phyloP scores from a whole-genome alignment of 805 yeast genomes.

The Brettanomyces bruxellensis region DNA sequence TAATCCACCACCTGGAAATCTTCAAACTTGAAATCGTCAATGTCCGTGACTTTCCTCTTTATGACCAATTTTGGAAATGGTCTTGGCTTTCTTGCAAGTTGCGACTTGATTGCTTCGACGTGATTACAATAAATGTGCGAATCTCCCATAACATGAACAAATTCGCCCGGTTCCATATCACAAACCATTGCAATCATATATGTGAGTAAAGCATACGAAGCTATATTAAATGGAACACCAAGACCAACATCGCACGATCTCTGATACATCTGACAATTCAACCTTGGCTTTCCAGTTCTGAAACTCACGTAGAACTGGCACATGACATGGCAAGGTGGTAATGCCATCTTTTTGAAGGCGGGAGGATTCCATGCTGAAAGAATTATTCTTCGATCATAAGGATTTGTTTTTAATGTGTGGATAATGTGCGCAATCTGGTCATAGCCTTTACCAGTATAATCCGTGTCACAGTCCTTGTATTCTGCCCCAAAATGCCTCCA shows the following conservation, averaged over 20 bases:
- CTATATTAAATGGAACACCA: constrained; percentile 98
- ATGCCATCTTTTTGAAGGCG: constrained; percentile 87
- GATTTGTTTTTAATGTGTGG: constrained; percentile 72
- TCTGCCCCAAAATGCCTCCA: constrained; percentile 99
- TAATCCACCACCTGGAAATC: constrained; percentile 80
- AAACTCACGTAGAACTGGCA: constrained; percentile 90
- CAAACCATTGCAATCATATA: constrained; percentile 95
- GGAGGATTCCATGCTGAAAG: constrained; percentile 99
- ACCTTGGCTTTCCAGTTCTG: constrained; percentile 41
- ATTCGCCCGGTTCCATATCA: constrained; percentile 91
- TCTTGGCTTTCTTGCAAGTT: constrained; percentile 65
- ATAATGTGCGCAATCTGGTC: constrained; percentile 84
- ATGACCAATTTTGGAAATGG: constrained; percentile 73
- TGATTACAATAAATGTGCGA: constrained; percentile 94
- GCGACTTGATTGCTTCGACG: constrained; percentile 81
- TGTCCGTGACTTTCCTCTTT: constrained; percentile 54
- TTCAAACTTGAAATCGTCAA: constrained; percentile 83
- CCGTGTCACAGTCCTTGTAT: constrained; percentile 77
- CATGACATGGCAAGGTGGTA: constrained; percentile 97
- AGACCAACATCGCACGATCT: constrained; percentile 99
- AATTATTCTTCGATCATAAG: constrained; percentile 90
- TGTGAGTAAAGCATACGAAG: constrained; percentile 88
- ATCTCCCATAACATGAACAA: constrained; percentile 93
- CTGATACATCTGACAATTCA: constrained; percentile 87
- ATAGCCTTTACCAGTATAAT: constrained; percentile 79